Evolutionary conservation across 1,139 yeast species (phyloP), one percentile per base, ranked within the genome.

Genomic region (Geotrichum bryndzae): DNA sequence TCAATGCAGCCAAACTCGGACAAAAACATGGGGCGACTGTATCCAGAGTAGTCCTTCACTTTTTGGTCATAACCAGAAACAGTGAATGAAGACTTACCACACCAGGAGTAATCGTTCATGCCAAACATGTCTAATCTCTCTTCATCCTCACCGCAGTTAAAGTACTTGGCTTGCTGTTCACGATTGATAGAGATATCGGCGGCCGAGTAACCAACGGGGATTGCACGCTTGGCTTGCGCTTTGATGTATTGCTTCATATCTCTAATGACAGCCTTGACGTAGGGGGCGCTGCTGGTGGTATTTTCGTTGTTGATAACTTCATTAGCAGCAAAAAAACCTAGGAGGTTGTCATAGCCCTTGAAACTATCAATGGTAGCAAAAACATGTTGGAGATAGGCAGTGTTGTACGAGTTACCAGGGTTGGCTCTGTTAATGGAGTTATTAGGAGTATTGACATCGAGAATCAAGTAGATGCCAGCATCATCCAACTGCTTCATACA

Each of bases 171-270:
- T 64, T 91, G 81, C 68, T 74, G 72, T 72, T 73, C 71, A 58
- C 78, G 71, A 68, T 72, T 74, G 54, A 67, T 78, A 66, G 91
- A 79, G 71, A 90, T 96, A 75, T 95, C 99, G 1, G 98, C 98
- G 0, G 99, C 98, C 0, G 97, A 88, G 75, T 94, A 94, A 0
- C 99, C 99, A 45, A 94, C 96, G 0, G 98, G 99, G 52, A 94
- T 84, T 18, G 73, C 69, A 66, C 99, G 82, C 13, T 84, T 81
- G 8, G 84, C 73, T 72, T 89, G 84, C 31, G 73, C 70, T 52
- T 78, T 74, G 66, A 91, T 86, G 74, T 88, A 94, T 41, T 77
- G 73, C 76, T 94, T 94, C 80, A 92, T 83, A 76, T 94, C 98
- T 62, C 96, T 81, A 10, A 91, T 82, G 48, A 91, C 82, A 0